phyloP scores from a whole-genome alignment of 805 yeast species.

The Phaffomyces thermotolerans region DNA sequence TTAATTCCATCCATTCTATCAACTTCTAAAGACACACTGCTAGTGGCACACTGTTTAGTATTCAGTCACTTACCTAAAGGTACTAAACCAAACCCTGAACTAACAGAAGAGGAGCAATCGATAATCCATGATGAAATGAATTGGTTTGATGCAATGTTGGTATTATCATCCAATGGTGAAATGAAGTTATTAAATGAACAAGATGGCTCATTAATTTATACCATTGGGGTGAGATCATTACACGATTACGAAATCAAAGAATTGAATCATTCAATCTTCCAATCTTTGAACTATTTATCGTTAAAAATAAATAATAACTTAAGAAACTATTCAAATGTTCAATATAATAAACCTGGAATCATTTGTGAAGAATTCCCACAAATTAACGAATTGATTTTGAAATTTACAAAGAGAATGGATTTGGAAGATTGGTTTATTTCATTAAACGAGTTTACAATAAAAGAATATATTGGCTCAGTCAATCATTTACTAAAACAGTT shows the following conservation, averaged over 20 bases:
- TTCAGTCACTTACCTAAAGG: constrained; percentile 40
- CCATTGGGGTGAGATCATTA: constrained; percentile 46
- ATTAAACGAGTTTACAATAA: constrained; percentile 51
- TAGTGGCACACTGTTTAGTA: constrained; percentile 59
- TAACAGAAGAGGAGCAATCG: constrained; percentile 1
- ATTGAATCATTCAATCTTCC: constrained; percentile 55
- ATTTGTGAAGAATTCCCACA: constrained; percentile 15
- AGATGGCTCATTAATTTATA: constrained; percentile 55
- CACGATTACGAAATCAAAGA: constrained; percentile 56
- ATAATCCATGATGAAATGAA: constrained; percentile 23
- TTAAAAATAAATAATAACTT: constrained; percentile 51
- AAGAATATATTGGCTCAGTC: constrained; percentile 39
- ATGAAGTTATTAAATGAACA: constrained; percentile 53
- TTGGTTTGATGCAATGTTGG: constrained; percentile 73
- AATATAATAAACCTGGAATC: constrained; percentile 3
- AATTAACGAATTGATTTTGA: constrained; percentile 39
- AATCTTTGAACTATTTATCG: constrained; percentile 50
- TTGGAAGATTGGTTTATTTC: constrained; percentile 75
- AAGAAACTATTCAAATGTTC: constrained; percentile 26
- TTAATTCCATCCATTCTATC: too few species aligned
- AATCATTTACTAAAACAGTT: constrained; percentile 39
- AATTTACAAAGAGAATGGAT: constrained; percentile 61
- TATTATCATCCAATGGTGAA: constrained; percentile 54
- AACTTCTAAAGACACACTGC: constrained; percentile 19
- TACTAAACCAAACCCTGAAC: constrained; percentile 8